Conservation (phyloP, 169 alveolate genomes). For the Plasmodium vivax region DNA sequence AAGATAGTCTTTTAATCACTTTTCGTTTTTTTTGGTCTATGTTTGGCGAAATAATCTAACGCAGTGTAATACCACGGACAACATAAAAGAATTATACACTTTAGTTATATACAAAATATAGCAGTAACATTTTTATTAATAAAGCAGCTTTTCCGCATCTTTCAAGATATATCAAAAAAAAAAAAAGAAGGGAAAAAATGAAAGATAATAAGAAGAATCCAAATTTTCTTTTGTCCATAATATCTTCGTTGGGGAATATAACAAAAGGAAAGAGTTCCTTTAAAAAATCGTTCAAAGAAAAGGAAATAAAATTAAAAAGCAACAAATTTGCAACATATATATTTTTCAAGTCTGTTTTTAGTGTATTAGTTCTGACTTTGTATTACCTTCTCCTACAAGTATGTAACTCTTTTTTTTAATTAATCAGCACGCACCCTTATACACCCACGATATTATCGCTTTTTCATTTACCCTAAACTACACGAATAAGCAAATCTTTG, state of each 20-base stretch:
- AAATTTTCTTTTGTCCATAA: background rate
- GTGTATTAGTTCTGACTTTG: constrained; percentile 21
- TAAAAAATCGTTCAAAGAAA: background rate
- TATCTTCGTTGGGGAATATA: background rate
- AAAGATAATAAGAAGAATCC: background rate
- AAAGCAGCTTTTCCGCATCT: background rate
- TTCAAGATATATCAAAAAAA: background rate
- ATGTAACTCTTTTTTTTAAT: background rate
- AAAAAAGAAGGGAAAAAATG: background rate
- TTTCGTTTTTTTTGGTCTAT: background rate
- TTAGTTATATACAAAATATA: background rate
- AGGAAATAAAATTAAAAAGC: background rate
- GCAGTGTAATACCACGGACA: background rate
- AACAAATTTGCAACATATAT: background rate
- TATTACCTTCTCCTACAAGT: constrained; percentile 17
- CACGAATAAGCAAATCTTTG: background rate
- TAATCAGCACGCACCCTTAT: background rate
- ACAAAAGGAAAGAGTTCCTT: background rate
- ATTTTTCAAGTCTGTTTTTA: constrained; percentile 9
- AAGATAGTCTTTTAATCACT: background rate
- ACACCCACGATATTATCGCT: background rate
- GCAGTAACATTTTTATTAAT: background rate
- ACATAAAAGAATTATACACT: background rate
- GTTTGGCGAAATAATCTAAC: background rate
- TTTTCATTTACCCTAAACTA: background rate